These are phyloP conservation scores for Melastoma candidum DNA, from an alignment of 441 rosid genomes.

Conservation along the genomic window DNA sequence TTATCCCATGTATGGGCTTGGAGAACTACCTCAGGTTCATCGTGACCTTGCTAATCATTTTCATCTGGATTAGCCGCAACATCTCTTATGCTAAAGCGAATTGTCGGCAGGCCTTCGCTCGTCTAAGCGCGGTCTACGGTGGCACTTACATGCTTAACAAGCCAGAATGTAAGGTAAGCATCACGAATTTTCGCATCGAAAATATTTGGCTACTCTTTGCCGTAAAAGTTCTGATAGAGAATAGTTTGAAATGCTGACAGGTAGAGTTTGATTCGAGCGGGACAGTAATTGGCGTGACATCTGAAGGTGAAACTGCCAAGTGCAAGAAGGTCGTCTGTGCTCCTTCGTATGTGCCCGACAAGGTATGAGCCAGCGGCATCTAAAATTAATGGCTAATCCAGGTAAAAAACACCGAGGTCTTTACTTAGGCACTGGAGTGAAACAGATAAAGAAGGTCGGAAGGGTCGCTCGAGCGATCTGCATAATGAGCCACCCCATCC, in stretches of 20 bases:
- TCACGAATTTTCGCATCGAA: not conserved
- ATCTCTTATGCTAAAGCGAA: constrained; percentile 9
- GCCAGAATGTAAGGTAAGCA: constrained; percentile 56
- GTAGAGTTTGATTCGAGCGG: constrained; percentile 58
- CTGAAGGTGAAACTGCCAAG: constrained; percentile 67
- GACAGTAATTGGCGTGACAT: constrained; percentile 53
- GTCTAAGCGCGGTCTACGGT: constrained; percentile 67
- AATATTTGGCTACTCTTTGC: not conserved
- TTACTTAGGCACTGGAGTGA: not conserved
- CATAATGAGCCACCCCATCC: constrained; percentile 75
- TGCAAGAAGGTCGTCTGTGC: constrained; percentile 72
- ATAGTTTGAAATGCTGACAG: constrained; percentile 18
- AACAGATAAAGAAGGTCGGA: constrained; percentile 50
- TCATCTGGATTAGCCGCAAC: not conserved
- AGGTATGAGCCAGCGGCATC: constrained; percentile 25
- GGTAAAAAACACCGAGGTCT: too few relatives aligned
- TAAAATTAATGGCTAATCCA: not conserved
- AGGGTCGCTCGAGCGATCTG: constrained; percentile 62
- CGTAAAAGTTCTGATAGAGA: too few relatives aligned
- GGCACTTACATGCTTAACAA: constrained; percentile 83
- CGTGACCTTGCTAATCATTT: constrained; percentile 1
- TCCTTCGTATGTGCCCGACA: constrained; percentile 55
- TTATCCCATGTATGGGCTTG: constrained; percentile 62
- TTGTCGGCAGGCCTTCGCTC: constrained; percentile 51
- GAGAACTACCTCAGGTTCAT: constrained; percentile 66